phyloP scores from a whole-genome alignment of 2,329 filamentous ascomycete genomes.

The Fusarium anthophilum region DNA sequence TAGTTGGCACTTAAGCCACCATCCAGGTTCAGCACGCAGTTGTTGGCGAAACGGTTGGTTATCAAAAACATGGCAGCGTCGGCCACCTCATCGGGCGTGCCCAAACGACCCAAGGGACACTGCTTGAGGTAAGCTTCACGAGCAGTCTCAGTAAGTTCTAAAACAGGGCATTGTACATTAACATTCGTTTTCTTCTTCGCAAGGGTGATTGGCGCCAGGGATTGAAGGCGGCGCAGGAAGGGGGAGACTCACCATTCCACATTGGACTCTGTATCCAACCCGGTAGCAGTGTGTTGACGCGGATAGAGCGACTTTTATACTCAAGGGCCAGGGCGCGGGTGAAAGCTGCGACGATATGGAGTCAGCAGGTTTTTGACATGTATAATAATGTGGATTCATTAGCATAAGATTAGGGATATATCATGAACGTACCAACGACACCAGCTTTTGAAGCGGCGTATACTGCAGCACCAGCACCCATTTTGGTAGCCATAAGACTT shows the following conservation, averaged over 20 bases:
- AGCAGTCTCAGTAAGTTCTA: conserved; percentile 52
- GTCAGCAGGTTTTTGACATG: conserved; percentile 32
- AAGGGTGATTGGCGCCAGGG: conserved; percentile 9
- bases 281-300: conserved; percentile 83
- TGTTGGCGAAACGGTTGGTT: conserved; percentile 83
- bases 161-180: conserved; percentile 52
- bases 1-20: conserved; percentile 79
- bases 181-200: conserved; percentile 35
- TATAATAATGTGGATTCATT: conserved; percentile 34
- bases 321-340: conserved; percentile 74
- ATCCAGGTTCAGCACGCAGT: conserved; percentile 86
- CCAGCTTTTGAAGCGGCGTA: conserved; percentile 87
- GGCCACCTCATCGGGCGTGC: conserved; percentile 76
- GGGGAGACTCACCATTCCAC: conserved; percentile 69
- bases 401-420: conserved; percentile 26
- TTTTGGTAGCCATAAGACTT: conserved; percentile 76
- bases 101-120: conserved; percentile 75
- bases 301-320: conserved; percentile 67
- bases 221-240: conserved; percentile 22
- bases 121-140: conserved; percentile 52
- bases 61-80: conserved; percentile 82
- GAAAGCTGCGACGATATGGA: conserved; percentile 60
- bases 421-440: conserved; percentile 66
- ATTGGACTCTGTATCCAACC: conserved; percentile 86
- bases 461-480: conserved; percentile 74